Evolutionary conservation across 345 rosid genomes (phyloP), one percentile per base, ranked within the genome.

Genomic region (Hirschfeldia incana): DNA sequence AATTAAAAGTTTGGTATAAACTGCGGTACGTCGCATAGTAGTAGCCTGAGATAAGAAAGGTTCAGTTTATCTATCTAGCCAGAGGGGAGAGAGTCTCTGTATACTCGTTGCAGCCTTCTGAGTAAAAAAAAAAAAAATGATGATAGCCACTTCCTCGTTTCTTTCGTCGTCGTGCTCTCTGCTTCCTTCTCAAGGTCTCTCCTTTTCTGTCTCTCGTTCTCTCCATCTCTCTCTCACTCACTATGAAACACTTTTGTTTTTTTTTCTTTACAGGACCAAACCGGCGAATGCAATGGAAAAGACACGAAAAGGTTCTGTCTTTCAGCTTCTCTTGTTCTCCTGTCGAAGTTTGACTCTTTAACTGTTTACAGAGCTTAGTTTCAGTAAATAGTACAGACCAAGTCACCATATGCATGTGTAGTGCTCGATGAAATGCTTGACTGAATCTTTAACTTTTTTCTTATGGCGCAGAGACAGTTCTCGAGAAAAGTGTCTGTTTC

Each of bases 351-450:
- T 1, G 6, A n/a, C 5, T 15, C 36, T 15, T 49, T 32, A 49
- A 27, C 42, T 59, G 51, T 53, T 12, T 36, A 36, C 9, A 7
- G 62, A 64, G 5, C 26, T 46, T 8, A 2, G 17, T 53, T 29
- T 33, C 1, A 4, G 21, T 46, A 0, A 44, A 13, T 6, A 27
- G 15, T 4, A 65, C 49, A 46, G 65, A 44, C 44, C 2, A 32
- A 32, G 17, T 30, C 62, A 37, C 15, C 4, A 73, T 21, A 21
- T 77, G 67, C 68, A 53, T 26, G 27, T 65, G 69, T 13, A 57
- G 0, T 87, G 97, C 88, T 93, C 74, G 93, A 89, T 74, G 78
- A 85, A 88, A 88, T 89, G 92, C 85, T 72, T 76, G 28, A 75
- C 11, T 59, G 73, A 46, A 76, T 27, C 58, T 70, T 65, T 21